Base-by-base conservation (phyloP, 306 rosid genomes). In the Adenanthera pavonina region DNA sequence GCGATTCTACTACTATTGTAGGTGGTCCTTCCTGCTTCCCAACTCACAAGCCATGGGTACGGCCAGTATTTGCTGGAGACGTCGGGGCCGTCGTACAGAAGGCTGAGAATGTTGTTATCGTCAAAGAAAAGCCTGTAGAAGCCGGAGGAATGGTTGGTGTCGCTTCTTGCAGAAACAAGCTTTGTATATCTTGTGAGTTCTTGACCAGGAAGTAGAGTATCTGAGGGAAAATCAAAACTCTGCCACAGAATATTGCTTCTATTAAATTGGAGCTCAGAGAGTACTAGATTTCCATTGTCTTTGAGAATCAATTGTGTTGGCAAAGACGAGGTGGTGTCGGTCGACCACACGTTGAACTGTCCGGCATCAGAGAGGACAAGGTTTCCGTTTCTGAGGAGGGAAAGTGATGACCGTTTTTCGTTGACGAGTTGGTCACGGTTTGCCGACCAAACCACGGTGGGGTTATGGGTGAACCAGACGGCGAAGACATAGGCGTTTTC, bases 161-260 rank as follows among this genome's bases (percentile, higher is more conserved):
- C 47, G 67, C 85, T 81, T 83, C 86, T 84, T 20, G 80, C 52
- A 3, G 89, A 80, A 33, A 88, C 80, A 19, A 88, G 87, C 8
- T 52, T 57, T 33, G 84, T 53, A 2, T 35, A 33, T 41, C 85
- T 84, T 1, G 86, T 83, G 52, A 86, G 62, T 0, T 11, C 74
- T 35, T 88, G 89, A 4, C 61, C 71, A 11, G 91, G 89, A 70
- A 88, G 85, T 3, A 88, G 85, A 6, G 89, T 84, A 36, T 86
- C 85, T 0, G 36, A 8, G 4, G 65, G 36, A 36, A 20, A 59
- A 9, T 59, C 65, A 20, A 59, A 59, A 6, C 88, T 86, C 43
- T 86, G 80, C 91, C 91, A 86, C 35, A 88, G 34, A 69, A 44
- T 36, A 2, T 59, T 59, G 43, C 17, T 44, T 41, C 76, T 5